phyloP scores from a whole-genome alignment of 805 yeast species.

The Starmerella tilneyi region DNA sequence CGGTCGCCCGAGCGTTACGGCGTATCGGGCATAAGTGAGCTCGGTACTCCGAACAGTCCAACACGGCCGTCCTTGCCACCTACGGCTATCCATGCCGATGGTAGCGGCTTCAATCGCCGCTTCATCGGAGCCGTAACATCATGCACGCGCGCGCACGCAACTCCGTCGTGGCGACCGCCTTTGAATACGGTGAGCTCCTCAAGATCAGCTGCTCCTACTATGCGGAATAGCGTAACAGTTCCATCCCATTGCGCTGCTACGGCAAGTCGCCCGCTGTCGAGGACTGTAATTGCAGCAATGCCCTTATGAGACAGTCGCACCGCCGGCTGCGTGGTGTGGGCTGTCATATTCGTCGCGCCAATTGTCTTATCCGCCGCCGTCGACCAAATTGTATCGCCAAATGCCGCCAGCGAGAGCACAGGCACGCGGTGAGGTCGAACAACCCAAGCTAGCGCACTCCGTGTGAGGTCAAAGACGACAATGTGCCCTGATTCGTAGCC shows the following conservation, averaged over 20 bases:
- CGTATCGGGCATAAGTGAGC: slow-evolving; percentile 5
- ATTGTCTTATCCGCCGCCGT: slow-evolving; percentile 26
- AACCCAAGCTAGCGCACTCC: neutral
- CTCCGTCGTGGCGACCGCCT: slow-evolving; percentile 29
- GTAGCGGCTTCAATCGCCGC: slow-evolving; percentile 16
- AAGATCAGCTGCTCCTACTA: slow-evolving; percentile 14
- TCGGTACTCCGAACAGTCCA: slow-evolving; percentile 31
- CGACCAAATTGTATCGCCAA: slow-evolving; percentile 25
- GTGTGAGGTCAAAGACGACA: slow-evolving; percentile 24
- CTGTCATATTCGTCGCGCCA: neutral
- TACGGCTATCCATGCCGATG: slow-evolving; percentile 33
- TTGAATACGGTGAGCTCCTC: slow-evolving; percentile 30
- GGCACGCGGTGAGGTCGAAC: slow-evolving; percentile 30
- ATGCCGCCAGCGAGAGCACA: slow-evolving; percentile 26
- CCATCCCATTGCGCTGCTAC: slow-evolving; percentile 37
- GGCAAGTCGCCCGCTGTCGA: slow-evolving; percentile 20
- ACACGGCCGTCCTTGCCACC: slow-evolving; percentile 51
- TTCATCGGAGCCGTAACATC: neutral
- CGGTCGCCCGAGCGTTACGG: slow-evolving; percentile 16
- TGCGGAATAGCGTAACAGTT: slow-evolving; percentile 29
- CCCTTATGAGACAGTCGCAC: slow-evolving; percentile 25
- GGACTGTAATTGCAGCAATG: slow-evolving; percentile 25
- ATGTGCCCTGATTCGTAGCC: slow-evolving; percentile 74
- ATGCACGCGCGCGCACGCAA: slow-evolving; percentile 18
- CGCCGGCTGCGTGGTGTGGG: neutral